These are phyloP conservation scores for Leucocoprinus leucothites DNA, from an alignment of 768 basidiomycete genomes.

Conservation along the genomic window DNA sequence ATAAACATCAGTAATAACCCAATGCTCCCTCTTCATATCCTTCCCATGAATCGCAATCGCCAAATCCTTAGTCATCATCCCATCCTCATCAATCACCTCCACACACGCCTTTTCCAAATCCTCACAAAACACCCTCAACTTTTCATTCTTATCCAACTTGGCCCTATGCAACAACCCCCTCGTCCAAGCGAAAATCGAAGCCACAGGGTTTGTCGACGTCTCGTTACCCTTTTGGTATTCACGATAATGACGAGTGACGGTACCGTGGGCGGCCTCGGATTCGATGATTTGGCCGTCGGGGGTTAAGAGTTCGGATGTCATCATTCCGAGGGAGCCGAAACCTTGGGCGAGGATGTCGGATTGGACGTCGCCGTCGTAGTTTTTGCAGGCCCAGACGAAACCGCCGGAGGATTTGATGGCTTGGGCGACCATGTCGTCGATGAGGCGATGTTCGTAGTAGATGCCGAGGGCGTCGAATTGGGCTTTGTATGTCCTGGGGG, in stretches of 20 bases:
- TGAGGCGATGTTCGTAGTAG: slow-evolving; percentile 95
- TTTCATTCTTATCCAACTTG: slow-evolving; percentile 82
- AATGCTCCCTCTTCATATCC: slow-evolving; percentile 89
- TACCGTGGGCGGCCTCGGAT: slow-evolving; percentile 95
- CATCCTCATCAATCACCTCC: slow-evolving; percentile 87
- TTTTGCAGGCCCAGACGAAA: slow-evolving; percentile 75
- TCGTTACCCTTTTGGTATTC: slow-evolving; percentile 97
- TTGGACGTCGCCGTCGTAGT: slow-evolving; percentile 86
- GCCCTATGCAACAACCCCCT: slow-evolving; percentile 91
- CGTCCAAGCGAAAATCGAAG: slow-evolving; percentile 99
- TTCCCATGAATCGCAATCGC: slow-evolving; percentile 93
- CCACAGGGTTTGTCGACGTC: slow-evolving; percentile 98
- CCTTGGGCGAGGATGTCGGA: slow-evolving; percentile 97
- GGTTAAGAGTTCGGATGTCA: slow-evolving; percentile 94
- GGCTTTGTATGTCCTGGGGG: slow-evolving; percentile 58
- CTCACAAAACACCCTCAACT: slow-evolving; percentile 68
- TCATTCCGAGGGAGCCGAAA: slow-evolving; percentile 96
- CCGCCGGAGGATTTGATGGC: slow-evolving; percentile 96
- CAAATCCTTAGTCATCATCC: slow-evolving; percentile 96
- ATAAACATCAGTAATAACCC: slow-evolving; percentile 93
- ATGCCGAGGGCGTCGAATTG: slow-evolving; percentile 68
- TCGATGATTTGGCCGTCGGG: slow-evolving; percentile 93
- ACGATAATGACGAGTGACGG: slow-evolving; percentile 95
- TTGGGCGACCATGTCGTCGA: slow-evolving; percentile 99
- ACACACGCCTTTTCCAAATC: slow-evolving; percentile 86